Evolutionary conservation across 2,329 filamentous ascomycete species (phyloP), one percentile per base, ranked within the genome.

Genomic region (Claviceps paspali): DNA sequence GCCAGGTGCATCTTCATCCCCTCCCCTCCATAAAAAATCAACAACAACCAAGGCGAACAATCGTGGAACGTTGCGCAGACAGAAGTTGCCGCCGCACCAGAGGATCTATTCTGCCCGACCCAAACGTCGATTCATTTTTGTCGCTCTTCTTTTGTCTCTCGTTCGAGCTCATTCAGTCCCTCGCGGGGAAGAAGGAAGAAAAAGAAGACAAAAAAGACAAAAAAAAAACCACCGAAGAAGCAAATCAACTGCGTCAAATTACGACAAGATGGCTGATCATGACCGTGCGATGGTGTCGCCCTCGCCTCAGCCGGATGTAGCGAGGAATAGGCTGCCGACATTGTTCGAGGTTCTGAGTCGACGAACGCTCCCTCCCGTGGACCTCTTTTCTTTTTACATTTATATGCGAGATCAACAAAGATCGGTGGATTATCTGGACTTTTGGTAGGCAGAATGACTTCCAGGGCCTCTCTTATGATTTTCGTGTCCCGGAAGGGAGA

Each of bases 401-500:
- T 98, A 94, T 63, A 98, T 98, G 91, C 77, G 91, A 52, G 92
- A 98, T 59, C 87, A 95, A 61, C 91, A 98, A 60, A 78, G 87
- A 56, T 95, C 88, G 6, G 91, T 98, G 10, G 91, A 98, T 54
- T 98, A 98, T 52, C 67, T 98, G 29, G 91, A 98, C 56, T 98
- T 98, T 61, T 98, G 92, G 91, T 96, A 66, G 41, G 75, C 55
- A 12, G 11, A 28, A 22, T n/a, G n/a, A 4, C n/a, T 18, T 14
- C n/a, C 7, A 19, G 12, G 11, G 28, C 29, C 10, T n/a, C 33
- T 12, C 4, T 32, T 21, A 7, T 21, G 12, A 19, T 2, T 7
- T 34, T 21, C 30, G 19, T 24, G 34, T 2, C 23, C 5, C 23
- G 33, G 9, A 17, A 18, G 2, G 10, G 3, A 5, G 10, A 19